Evolutionary conservation across 1,284 basidiomycete species (phyloP).

Genomic region (Coniferiporia sulphurascens): DNA sequence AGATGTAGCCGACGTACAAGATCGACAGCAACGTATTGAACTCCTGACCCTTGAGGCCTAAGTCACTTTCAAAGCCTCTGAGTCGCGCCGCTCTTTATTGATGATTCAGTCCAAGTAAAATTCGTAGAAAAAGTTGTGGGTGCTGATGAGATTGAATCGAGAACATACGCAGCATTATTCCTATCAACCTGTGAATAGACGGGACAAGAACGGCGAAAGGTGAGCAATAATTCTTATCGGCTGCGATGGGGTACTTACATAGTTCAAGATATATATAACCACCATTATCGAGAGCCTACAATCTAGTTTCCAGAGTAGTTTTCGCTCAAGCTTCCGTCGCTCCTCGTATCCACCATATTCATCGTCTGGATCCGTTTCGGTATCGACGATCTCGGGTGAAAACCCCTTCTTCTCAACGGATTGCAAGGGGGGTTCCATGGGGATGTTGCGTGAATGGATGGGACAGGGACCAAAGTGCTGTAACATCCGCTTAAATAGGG

Average conservation of each 20-base stretch:
- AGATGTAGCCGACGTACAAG: slow-evolving; percentile 42
- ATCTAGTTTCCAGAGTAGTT: slow-evolving; percentile 45
- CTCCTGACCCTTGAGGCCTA: slow-evolving; percentile 56
- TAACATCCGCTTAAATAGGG: too few relatives aligned
- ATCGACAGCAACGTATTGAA: slow-evolving; percentile 71
- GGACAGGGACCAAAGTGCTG: too few relatives aligned
- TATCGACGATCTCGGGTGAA: neutral
- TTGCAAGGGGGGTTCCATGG: neutral
- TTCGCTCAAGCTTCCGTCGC: slow-evolving; percentile 38
- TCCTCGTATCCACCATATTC: slow-evolving; percentile 44
- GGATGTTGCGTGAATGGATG: too few relatives aligned
- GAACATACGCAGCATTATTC: slow-evolving; percentile 55
- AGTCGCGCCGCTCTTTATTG: slow-evolving; percentile 55
- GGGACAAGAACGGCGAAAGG: neutral
- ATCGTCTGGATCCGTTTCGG: slow-evolving; percentile 26
- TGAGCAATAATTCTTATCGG: neutral
- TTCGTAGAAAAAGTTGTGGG: neutral
- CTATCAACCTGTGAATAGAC: slow-evolving; percentile 47
- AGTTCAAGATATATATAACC: slow-evolving; percentile 52
- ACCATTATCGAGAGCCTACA: slow-evolving; percentile 45
- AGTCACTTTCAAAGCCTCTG: slow-evolving; percentile 66
- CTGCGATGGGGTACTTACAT: slow-evolving; percentile 29
- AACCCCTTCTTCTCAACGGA: neutral
- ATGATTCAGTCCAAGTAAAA: neutral
- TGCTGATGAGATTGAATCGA: neutral